Base-by-base conservation (phyloP, 805 yeast genomes). In the Candida rishiriensis region DNA sequence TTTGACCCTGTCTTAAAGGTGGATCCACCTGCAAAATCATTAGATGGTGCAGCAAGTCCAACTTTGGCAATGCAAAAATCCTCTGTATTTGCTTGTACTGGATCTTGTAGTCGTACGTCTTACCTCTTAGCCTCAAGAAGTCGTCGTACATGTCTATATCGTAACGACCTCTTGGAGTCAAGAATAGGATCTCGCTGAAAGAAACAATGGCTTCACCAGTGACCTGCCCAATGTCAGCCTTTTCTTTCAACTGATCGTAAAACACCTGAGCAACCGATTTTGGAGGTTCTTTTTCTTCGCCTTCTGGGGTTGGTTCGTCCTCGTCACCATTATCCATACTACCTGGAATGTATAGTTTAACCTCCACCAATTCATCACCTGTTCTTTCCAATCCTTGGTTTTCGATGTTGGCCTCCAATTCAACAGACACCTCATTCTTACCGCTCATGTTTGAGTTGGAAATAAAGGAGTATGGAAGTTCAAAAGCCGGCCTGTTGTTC, bases 161-260 rank as follows among this genome's bases (percentile, higher is more conserved):
- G 64, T 90, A 93, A 66, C 99, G 91, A 52, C 99, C 99, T 76
- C 99, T 83, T 57, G 99, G 99, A 1, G 98, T 93, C 47, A 93
- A 79, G 74, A 93, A 88, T 61, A 91, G 74, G 3, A 90, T 81
- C 57, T 91, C 98, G 40, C 85, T 79, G 69, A 91, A 90, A 6
- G 97, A 85, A 4, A 88, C 97, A 62, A 93, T 85, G 9, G 96
- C 93, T 52, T 90, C 96, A 34, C 98, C 98, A 1, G 96, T 83
- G 40, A 83, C 91, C 64, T 84, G 91, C 14, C 98, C 97, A 60
- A 93, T 86, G 56, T 87, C 91, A 16, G 99, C 99, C 59, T 81
- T 83, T 50, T 90, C 97, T 64, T 85, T 89, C 61, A 93, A 74
- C 56, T 86, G 88, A 48, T 93, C 98, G 60, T 89, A 90, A 66